Evolutionary conservation across 2,329 filamentous ascomycete species (phyloP).

Genomic region (Cercospora zeina): DNA sequence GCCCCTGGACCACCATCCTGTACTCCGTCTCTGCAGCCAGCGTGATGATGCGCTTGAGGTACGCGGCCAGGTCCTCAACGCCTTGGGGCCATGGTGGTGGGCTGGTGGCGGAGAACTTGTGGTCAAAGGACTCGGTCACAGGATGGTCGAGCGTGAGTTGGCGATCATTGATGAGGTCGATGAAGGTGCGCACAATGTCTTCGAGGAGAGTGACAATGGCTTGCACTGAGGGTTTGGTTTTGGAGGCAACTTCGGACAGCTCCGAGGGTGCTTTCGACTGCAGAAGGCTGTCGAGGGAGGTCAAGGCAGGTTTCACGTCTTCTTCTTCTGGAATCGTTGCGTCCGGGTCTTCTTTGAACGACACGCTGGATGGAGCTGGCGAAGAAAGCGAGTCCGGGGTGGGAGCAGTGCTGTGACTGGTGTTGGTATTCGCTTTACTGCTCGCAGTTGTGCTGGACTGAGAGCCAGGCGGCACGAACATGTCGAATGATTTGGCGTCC

Average conservation of each 20-base stretch:
- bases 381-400: slow-evolving; percentile 14
- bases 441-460: slow-evolving; percentile 10
- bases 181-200: slow-evolving; percentile 15
- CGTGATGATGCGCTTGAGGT: slow-evolving; percentile 6
- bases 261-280: background rate
- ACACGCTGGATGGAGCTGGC: background rate
- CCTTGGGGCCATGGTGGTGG: slow-evolving; percentile 18
- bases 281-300: slow-evolving; percentile 11
- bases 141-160: slow-evolving; percentile 5
- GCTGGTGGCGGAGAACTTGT: slow-evolving; percentile 7
- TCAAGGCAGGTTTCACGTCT: slow-evolving; percentile 8
- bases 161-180: slow-evolving; percentile 12
- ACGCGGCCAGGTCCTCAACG: background rate
- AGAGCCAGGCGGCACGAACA: slow-evolving; percentile 5
- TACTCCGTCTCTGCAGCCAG: slow-evolving; percentile 15
- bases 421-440: slow-evolving; percentile 13
- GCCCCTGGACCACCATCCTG: slow-evolving; percentile 5
- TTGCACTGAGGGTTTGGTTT: slow-evolving; percentile 11
- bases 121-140: slow-evolving; percentile 10
- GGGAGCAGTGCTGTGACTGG: slow-evolving; percentile 13
- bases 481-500: slow-evolving; percentile 6
- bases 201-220: slow-evolving; percentile 15
- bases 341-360: slow-evolving; percentile 5
- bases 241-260: slow-evolving; percentile 10
- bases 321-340: background rate